Conservation (phyloP, 331 rosid species). For the Pyracantha coccinea region DNA sequence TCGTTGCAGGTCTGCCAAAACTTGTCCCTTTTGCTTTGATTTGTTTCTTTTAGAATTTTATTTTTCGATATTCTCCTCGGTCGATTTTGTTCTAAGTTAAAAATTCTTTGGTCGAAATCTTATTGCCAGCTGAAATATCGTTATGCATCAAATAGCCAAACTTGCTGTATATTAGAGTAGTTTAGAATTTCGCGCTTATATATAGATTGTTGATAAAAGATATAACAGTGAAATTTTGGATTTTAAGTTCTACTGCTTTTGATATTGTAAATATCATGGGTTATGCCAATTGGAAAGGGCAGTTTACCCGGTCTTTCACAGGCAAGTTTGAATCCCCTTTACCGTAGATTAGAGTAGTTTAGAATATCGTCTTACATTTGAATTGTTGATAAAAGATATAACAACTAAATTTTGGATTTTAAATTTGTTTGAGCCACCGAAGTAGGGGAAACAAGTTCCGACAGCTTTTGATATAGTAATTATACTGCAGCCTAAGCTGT, state of each 20-base stretch:
- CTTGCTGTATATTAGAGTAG: too few species aligned
- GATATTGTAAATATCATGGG: not conserved
- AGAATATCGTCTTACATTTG: not conserved
- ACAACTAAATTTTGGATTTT: not conserved
- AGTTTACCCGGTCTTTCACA: not conserved
- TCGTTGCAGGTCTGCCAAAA: constrained; percentile 42
- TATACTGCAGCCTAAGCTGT: not conserved
- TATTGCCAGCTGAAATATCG: too few species aligned
- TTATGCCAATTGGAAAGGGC: not conserved
- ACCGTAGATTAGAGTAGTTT: not conserved
- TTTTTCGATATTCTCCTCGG: not conserved
- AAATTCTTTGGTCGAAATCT: not conserved
- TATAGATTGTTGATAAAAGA: too few species aligned
- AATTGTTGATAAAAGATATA: not conserved
- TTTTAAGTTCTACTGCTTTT: too few species aligned
- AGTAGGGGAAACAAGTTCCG: too few species aligned
- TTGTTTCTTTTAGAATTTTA: not conserved
- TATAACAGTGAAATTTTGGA: too few species aligned
- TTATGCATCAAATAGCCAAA: too few species aligned
- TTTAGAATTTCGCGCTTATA: too few species aligned
- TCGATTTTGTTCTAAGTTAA: not conserved
- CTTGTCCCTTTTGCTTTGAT: not conserved
- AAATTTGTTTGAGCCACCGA: not conserved
- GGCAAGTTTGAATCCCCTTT: not conserved
- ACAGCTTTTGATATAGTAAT: not conserved